These are phyloP conservation scores for Saccharomycopsis capsularis DNA, from an alignment of 805 yeast species.

Conservation along the genomic window DNA sequence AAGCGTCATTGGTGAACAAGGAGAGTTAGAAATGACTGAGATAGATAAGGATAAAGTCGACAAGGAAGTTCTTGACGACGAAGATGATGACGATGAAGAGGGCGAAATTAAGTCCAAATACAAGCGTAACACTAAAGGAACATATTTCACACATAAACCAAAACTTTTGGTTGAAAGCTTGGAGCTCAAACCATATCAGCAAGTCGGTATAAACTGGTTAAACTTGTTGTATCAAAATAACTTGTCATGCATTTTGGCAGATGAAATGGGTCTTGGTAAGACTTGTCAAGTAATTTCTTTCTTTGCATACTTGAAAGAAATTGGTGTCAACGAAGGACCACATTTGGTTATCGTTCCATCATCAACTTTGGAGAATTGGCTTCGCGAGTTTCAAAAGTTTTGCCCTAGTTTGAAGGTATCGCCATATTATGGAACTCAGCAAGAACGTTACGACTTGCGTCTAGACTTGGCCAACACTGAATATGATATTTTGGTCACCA, in stretches of 20 bases:
- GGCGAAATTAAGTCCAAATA: conserved; percentile 16
- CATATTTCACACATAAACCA: conserved; percentile 69
- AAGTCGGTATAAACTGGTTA: conserved; percentile 96
- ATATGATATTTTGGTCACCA: conserved; percentile 88
- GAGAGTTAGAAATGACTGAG: conserved; percentile 62
- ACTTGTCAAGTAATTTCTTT: conserved; percentile 95
- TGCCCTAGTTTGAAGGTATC: conserved; percentile 77
- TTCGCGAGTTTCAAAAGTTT: conserved; percentile 85
- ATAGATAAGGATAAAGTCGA: conserved; percentile 30
- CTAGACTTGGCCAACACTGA: conserved; percentile 49
- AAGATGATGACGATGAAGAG: conserved; percentile 28
- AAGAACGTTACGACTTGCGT: conserved; percentile 79
- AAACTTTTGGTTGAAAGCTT: conserved; percentile 52
- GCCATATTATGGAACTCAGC: conserved; percentile 88
- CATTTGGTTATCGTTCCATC: conserved; percentile 95
- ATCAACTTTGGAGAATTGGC: conserved; percentile 95
- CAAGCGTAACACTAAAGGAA: conserved; percentile 26
- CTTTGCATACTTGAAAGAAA: conserved; percentile 72
- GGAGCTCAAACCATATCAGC: conserved; percentile 80
- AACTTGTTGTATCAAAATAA: conserved; percentile 67
- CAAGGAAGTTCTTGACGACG: conserved; percentile 25
- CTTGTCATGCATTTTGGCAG: conserved; percentile 90
- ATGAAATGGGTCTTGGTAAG: conserved; percentile 98
- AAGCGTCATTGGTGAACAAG: conserved; percentile 52
- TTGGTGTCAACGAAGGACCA: conserved; percentile 58